phyloP scores from a whole-genome alignment of 352 stramenopile genomes.

The Phytophthora nicotianae region DNA sequence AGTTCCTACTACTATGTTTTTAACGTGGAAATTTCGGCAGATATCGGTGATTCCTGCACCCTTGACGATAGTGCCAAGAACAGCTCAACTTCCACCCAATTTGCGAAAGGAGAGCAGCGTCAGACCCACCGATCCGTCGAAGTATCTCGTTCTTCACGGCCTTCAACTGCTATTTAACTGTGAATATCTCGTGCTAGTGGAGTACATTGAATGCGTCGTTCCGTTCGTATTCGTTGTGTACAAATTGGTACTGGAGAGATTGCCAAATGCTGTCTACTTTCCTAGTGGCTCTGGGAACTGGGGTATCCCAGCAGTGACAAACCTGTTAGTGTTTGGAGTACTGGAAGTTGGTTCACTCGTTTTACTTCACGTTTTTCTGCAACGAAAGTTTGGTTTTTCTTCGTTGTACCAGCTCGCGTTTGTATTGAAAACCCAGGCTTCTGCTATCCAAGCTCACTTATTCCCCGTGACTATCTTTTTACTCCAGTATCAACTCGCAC shows the following conservation, averaged over 20 bases:
- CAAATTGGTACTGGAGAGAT: slow-evolving; percentile 27
- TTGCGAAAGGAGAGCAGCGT: slow-evolving; percentile 3
- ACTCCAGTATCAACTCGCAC: slow-evolving; percentile 11
- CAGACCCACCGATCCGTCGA: background rate
- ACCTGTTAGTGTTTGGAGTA: slow-evolving; percentile 19
- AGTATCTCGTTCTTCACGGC: slow-evolving; percentile 3
- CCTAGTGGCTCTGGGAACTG: background rate
- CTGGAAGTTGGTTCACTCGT: slow-evolving; percentile 16
- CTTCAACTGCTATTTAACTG: slow-evolving; percentile 35
- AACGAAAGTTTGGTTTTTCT: slow-evolving; percentile 11
- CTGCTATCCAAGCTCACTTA: background rate
- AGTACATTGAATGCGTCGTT: slow-evolving; percentile 31
- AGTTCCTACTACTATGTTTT: background rate
- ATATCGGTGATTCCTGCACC: background rate
- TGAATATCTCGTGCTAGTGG: slow-evolving; percentile 27
- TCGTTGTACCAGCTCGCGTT: slow-evolving; percentile 11
- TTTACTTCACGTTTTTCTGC: slow-evolving; percentile 1
- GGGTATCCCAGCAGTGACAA: background rate
- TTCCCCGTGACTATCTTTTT: background rate
- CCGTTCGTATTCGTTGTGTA: slow-evolving; percentile 35
- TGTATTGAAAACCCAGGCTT: slow-evolving; percentile 8
- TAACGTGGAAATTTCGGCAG: background rate
- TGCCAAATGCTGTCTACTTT: slow-evolving; percentile 40
- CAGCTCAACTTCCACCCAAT: background rate
- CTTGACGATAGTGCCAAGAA: background rate